These are phyloP conservation scores for Bidens hawaiensis DNA, from an alignment of 140 eudicot species.

Conservation along the genomic window DNA sequence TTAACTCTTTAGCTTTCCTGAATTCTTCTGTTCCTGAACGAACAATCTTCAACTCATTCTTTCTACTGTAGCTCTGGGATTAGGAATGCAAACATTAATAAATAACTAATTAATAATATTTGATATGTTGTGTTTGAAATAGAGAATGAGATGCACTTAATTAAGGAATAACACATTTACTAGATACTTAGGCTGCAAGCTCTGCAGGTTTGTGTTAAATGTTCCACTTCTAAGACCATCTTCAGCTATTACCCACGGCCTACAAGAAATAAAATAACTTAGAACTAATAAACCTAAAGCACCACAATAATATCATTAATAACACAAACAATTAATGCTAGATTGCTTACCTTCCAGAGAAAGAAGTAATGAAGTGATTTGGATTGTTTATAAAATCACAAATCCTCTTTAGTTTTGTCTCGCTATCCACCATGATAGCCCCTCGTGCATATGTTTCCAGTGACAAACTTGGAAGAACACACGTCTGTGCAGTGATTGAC, in stretches of 20 bases:
- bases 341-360: slow-evolving; percentile 59
- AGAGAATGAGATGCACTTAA: too few relatives aligned
- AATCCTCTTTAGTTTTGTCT: slow-evolving; percentile 34
- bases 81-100: slow-evolving; percentile 11
- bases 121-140: not conserved
- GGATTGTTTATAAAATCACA: slow-evolving; percentile 49
- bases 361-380: slow-evolving; percentile 50
- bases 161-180: slow-evolving; percentile 25
- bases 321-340: not conserved
- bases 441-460: slow-evolving; percentile 54
- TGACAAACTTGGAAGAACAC: slow-evolving; percentile 47
- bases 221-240: slow-evolving; percentile 28
- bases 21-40: slow-evolving; percentile 52
- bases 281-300: not conserved
- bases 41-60: slow-evolving; percentile 38
- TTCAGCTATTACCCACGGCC: slow-evolving; percentile 73
- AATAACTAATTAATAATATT: slow-evolving; percentile 1
- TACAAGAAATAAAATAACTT: slow-evolving; percentile 23
- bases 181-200: slow-evolving; percentile 37
- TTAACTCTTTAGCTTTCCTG: slow-evolving; percentile 40
- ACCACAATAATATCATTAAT: not conserved
- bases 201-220: slow-evolving; percentile 27
- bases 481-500: slow-evolving; percentile 37
- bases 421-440: slow-evolving; percentile 39
- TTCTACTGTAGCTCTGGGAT: slow-evolving; percentile 20